Percentiles rank a stretch among this genome's conserved stretches.
phyloP scores from a whole-genome alignment of 352 stramenopile species.

The Thalassiosira hispida region DNA sequence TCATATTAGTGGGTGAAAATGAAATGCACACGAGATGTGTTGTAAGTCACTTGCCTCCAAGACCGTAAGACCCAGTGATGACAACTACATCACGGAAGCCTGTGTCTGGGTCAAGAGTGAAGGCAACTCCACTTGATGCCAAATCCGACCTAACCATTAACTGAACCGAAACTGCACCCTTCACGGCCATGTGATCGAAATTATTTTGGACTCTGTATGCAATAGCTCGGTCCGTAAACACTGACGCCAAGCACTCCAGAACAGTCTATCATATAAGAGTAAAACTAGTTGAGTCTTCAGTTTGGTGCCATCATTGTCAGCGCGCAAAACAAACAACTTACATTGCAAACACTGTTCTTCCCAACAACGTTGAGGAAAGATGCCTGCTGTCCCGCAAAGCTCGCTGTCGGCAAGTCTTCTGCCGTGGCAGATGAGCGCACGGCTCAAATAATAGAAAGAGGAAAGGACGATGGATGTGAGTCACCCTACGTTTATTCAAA shows the following conservation, averaged over 20 bases:
- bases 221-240: conserved; percentile 57
- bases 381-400: conserved; percentile 55
- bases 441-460: conserved; percentile 48
- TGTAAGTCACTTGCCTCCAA: too few relatives aligned
- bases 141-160: conserved; percentile 53
- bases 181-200: conserved; percentile 56
- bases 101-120: conserved; percentile 57
- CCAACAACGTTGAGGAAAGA: conserved; percentile 55
- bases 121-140: conserved; percentile 42
- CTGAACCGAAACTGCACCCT: conserved; percentile 47
- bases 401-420: conserved; percentile 58
- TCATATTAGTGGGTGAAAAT: too few relatives aligned
- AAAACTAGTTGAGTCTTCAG: background rate
- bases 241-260: conserved; percentile 46
- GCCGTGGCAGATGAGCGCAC: conserved; percentile 56
- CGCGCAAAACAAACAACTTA: background rate
- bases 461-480: too few relatives aligned
- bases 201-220: conserved; percentile 53
- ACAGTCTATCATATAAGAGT: conserved; percentile 6
- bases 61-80: too few relatives aligned
- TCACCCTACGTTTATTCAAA: too few relatives aligned
- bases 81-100: conserved; percentile 42
- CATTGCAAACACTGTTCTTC: conserved; percentile 29
- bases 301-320: background rate
- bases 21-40: too few relatives aligned